Evolutionary conservation across 305 asterid genomes (phyloP).

Genomic region (Rubia tinctorum): DNA sequence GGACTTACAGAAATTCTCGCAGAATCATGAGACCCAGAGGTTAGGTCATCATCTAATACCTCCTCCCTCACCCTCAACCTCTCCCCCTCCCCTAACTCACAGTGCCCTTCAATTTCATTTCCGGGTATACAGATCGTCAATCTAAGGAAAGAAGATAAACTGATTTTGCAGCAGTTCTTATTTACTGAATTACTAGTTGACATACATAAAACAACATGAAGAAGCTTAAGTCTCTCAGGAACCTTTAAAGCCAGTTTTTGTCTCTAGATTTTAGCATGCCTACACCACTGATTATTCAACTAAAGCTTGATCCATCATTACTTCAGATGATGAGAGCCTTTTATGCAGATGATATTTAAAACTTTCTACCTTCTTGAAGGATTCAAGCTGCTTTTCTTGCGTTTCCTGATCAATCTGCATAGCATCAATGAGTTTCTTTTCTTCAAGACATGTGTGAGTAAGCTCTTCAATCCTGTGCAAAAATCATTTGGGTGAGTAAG

Average conservation of each 20-base stretch:
- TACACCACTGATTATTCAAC: not conserved
- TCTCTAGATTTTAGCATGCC: not conserved
- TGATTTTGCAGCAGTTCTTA: not conserved
- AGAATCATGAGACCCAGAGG: not conserved
- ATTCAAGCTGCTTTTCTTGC: conserved; percentile 42
- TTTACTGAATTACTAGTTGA: not conserved
- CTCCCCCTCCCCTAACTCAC: not conserved
- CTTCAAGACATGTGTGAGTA: conserved; percentile 57
- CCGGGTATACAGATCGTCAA: not conserved
- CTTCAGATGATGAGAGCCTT: not conserved
- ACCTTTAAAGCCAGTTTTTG: not conserved
- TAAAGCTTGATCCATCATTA: not conserved
- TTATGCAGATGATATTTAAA: conserved; percentile 18
- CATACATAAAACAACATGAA: not conserved
- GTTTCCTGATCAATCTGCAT: conserved; percentile 53
- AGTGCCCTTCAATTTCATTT: not conserved
- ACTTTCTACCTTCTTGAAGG: conserved; percentile 61
- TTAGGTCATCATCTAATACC: conserved; percentile 1
- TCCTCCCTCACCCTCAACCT: not conserved
- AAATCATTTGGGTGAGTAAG: not conserved
- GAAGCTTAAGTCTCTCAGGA: not conserved
- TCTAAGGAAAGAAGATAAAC: not conserved
- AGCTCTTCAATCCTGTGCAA: conserved; percentile 69
- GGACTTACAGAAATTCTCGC: not conserved
- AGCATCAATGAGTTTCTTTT: conserved; percentile 40